A percentile compares a stretch with the other conserved stretches of the same genome.
Evolutionary conservation across 768 basidiomycete species (phyloP).

Genomic region (Tephrocybe sp.): DNA sequence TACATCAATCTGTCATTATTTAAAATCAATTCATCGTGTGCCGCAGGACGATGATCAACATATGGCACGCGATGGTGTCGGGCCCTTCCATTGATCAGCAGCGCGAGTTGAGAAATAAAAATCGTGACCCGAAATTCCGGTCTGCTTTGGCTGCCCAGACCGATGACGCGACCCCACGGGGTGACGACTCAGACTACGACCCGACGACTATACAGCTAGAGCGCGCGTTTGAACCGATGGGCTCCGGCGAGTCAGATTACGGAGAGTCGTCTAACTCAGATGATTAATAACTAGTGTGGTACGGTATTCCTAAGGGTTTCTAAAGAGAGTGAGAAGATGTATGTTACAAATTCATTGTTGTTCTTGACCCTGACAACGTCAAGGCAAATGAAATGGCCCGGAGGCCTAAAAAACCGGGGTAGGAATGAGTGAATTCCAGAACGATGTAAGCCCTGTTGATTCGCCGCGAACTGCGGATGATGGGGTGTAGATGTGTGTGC

Average conservation of each 20-base stretch:
- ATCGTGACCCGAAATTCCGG: constrained; percentile 1
- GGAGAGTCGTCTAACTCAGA: constrained; percentile 17
- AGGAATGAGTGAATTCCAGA: too few relatives aligned
- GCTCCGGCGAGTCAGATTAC: constrained; percentile 23
- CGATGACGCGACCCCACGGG: constrained; percentile 2
- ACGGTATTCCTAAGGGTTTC: too few relatives aligned
- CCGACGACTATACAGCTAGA: constrained; percentile 26
- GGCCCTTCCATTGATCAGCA: constrained; percentile 49
- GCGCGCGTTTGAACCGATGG: constrained; percentile 10
- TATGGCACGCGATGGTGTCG: constrained; percentile 49
- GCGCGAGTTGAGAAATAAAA: constrained; percentile 17
- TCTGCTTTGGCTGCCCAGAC: neutral
- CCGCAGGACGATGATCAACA: constrained; percentile 39
- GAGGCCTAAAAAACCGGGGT: too few relatives aligned
- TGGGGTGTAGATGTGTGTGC: neutral
- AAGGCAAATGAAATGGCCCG: too few relatives aligned
- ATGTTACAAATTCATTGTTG: too few relatives aligned
- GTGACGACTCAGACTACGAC: constrained; percentile 29
- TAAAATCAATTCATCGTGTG: neutral
- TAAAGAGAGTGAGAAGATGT: too few relatives aligned
- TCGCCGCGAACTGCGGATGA: too few relatives aligned
- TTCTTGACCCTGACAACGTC: too few relatives aligned
- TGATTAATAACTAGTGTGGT: constrained; percentile 5
- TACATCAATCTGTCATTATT: neutral
- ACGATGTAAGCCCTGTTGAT: too few relatives aligned